These are phyloP conservation scores for Lathyrus oleraceus DNA, from an alignment of 306 rosid species.

Conservation along the genomic window DNA sequence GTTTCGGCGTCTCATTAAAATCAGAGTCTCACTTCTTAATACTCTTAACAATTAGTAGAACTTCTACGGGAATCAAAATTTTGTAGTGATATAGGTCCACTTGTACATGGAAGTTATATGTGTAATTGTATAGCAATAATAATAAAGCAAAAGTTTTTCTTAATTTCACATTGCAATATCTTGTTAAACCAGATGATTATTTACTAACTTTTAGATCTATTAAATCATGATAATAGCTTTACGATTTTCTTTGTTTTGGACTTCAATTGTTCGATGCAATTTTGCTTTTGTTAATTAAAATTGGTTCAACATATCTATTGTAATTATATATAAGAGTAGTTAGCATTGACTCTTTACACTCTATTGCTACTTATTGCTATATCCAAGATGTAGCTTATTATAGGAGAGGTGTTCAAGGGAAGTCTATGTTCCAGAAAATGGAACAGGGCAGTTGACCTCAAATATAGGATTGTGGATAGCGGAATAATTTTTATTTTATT, in stretches of 20 bases:
- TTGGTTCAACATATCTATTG: neutral
- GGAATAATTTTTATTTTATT: no score
- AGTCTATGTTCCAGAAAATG: no score
- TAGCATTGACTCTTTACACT: no score
- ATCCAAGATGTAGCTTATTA: no score
- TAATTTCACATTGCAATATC: neutral
- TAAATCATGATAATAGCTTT: neutral
- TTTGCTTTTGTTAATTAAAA: neutral
- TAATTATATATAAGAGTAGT: no score
- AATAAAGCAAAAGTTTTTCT: neutral
- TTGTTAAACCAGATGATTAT: neutral
- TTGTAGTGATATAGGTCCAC: constrained; percentile 13
- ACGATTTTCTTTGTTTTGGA: neutral
- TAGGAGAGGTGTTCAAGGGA: no score
- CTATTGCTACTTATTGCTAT: no score
- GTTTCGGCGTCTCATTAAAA: constrained; percentile 39
- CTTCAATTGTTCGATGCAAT: neutral
- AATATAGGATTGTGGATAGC: no score
- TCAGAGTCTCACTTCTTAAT: constrained; percentile 40
- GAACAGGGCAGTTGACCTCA: no score
- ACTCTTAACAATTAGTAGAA: constrained; percentile 27
- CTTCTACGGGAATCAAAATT: neutral
- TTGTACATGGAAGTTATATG: constrained; percentile 25
- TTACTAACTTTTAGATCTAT: neutral
- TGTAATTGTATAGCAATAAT: constrained; percentile 16